Percentiles rank a stretch among this genome's conserved stretches.
Evolutionary conservation across 1,284 basidiomycete species (phyloP).

Genomic region (Ustilago vetiveriae): DNA sequence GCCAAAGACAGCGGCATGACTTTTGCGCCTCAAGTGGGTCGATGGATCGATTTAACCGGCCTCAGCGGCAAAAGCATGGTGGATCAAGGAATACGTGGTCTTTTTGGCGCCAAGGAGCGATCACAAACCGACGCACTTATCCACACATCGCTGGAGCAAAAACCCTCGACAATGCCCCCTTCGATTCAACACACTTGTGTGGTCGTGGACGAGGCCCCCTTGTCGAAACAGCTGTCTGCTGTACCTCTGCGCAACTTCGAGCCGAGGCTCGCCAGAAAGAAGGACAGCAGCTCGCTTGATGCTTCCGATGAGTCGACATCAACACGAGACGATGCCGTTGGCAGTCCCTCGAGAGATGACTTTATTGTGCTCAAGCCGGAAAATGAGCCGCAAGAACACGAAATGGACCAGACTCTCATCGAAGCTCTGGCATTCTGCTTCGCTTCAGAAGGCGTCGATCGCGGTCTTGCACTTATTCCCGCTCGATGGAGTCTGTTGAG

Average conservation of each 20-base stretch:
- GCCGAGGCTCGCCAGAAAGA: slow-evolving; percentile 29
- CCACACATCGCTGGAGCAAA: slow-evolving; percentile 21
- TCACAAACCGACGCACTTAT: slow-evolving; percentile 32
- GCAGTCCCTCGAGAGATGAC: slow-evolving; percentile 2
- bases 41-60: slow-evolving; percentile 64
- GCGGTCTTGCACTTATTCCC: slow-evolving; percentile 59
- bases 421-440: slow-evolving; percentile 59
- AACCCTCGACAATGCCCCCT: slow-evolving; percentile 40
- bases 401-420: slow-evolving; percentile 52
- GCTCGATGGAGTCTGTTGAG: slow-evolving; percentile 56
- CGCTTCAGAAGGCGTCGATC: slow-evolving; percentile 50
- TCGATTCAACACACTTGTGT: slow-evolving; percentile 60
- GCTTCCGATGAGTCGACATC: neutral
- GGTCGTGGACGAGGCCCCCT: slow-evolving; percentile 54
- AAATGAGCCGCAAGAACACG: slow-evolving; percentile 39
- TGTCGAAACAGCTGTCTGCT: slow-evolving; percentile 20
- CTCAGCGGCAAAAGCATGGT: slow-evolving; percentile 49
- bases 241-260: slow-evolving; percentile 45
- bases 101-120: slow-evolving; percentile 32
- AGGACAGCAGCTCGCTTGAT: neutral
- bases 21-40: slow-evolving; percentile 48
- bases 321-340: neutral
- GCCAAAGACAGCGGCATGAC: slow-evolving; percentile 38
- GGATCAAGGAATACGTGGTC: slow-evolving; percentile 39
- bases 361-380: slow-evolving; percentile 18